These are phyloP conservation scores for Tuber umbilicatum DNA, from an alignment of 495 filamentous ascomycete genomes.

Conservation along the genomic window DNA sequence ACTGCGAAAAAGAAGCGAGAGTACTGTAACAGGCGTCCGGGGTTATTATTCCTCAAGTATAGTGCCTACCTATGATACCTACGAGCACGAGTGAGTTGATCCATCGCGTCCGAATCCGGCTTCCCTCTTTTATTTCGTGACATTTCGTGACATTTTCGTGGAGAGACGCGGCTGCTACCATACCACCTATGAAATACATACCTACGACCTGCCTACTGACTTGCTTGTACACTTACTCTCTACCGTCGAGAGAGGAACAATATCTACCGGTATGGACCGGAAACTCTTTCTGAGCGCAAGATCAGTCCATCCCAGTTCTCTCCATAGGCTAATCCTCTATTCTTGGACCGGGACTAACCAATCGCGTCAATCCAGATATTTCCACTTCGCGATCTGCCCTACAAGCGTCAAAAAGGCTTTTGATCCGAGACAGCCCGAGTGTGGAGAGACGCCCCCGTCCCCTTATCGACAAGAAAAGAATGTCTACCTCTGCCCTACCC, in stretches of 20 bases:
- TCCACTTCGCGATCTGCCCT: conserved; percentile 24
- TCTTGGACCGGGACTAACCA: conserved; percentile 7
- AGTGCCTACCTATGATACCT: background rate
- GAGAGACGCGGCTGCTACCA: background rate
- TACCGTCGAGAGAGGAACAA: background rate
- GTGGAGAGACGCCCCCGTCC: conserved; percentile 25
- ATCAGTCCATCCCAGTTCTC: background rate
- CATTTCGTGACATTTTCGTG: conserved; percentile 16
- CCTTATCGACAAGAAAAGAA: conserved; percentile 31
- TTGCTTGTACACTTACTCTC: background rate
- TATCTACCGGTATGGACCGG: background rate
- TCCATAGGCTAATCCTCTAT: background rate
- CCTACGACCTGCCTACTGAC: background rate
- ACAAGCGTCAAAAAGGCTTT: conserved; percentile 19
- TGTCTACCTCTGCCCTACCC: conserved; percentile 12
- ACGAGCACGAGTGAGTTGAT: background rate
- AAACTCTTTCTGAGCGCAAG: background rate
- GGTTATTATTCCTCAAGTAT: background rate
- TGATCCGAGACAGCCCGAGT: conserved; percentile 33
- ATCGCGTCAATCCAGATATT: conserved; percentile 35
- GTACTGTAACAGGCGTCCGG: background rate
- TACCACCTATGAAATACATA: no score
- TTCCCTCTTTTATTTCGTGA: conserved; percentile 17
- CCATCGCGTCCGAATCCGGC: background rate
- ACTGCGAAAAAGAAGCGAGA: background rate